Evolutionary conservation across 2,329 filamentous ascomycete genomes (phyloP).

Genomic region (Ophiocordyceps australis): DNA sequence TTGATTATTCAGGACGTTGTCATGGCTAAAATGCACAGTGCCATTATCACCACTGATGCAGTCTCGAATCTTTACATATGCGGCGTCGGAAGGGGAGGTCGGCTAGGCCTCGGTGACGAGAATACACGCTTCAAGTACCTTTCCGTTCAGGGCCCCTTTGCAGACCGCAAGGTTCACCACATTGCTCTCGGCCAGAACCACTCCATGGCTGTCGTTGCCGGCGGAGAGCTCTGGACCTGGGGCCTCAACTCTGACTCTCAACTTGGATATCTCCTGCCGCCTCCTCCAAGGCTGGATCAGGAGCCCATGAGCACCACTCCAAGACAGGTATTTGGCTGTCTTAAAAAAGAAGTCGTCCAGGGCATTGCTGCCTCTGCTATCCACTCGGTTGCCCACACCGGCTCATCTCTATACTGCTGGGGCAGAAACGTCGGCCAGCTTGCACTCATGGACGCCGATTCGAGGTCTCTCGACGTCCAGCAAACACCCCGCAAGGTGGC

Average conservation of each 20-base stretch:
- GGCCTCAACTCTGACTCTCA: slow-evolving; percentile 76
- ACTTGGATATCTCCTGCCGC: slow-evolving; percentile 65
- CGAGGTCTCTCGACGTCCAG: slow-evolving; percentile 76
- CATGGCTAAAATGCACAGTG: slow-evolving; percentile 84
- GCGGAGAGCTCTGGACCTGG: slow-evolving; percentile 90
- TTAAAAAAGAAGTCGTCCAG: slow-evolving; percentile 70
- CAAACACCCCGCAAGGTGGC: slow-evolving; percentile 70
- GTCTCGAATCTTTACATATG: slow-evolving; percentile 85
- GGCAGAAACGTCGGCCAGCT: slow-evolving; percentile 91
- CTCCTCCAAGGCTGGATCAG: slow-evolving; percentile 50
- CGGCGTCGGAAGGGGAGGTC: slow-evolving; percentile 77
- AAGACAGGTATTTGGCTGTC: slow-evolving; percentile 74
- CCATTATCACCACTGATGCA: slow-evolving; percentile 71
- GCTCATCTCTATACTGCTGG: slow-evolving; percentile 73
- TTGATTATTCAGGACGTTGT: slow-evolving; percentile 64
- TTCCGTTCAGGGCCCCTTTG: slow-evolving; percentile 60
- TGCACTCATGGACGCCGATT: slow-evolving; percentile 87
- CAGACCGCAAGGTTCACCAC: slow-evolving; percentile 55
- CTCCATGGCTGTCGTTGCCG: slow-evolving; percentile 65
- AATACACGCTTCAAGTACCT: slow-evolving; percentile 75
- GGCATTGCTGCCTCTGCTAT: slow-evolving; percentile 79
- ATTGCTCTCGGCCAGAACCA: slow-evolving; percentile 85
- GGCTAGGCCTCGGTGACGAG: slow-evolving; percentile 79
- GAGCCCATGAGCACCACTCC: slow-evolving; percentile 68
- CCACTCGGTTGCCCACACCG: slow-evolving; percentile 80